These are phyloP conservation scores for Magnusiomyces sp. DNA, from an alignment of 1,139 yeast species.

Conservation along the genomic window DNA sequence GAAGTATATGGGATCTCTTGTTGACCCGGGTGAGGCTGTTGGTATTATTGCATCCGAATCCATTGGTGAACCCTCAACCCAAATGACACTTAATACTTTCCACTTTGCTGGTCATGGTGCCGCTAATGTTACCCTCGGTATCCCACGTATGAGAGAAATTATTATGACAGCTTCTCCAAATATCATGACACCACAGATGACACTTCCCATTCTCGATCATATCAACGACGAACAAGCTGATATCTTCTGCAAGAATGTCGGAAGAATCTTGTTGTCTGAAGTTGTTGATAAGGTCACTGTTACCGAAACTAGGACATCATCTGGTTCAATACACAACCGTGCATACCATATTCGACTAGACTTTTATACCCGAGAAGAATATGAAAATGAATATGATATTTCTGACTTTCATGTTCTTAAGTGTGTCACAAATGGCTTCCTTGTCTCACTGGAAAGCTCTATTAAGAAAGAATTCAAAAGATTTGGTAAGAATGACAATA, in stretches of 20 bases:
- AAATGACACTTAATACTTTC: conserved; percentile 98
- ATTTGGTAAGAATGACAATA: conserved; percentile 59
- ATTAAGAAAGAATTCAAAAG: conserved; percentile 77
- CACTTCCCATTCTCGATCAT: conserved; percentile 71
- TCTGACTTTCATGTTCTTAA: conserved; percentile 69
- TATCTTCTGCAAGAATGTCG: conserved; percentile 84
- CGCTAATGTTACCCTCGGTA: conserved; percentile 98
- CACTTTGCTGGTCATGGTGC: conserved; percentile 99
- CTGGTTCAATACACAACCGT: conserved; percentile 47
- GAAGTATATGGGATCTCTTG: conserved; percentile 92
- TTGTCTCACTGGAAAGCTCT: conserved; percentile 59
- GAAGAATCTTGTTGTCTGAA: conserved; percentile 79
- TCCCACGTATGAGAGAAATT: conserved; percentile 99
- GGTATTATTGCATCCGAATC: conserved; percentile 98
- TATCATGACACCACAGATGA: conserved; percentile 97
- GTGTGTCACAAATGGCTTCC: conserved; percentile 57
- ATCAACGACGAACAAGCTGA: conserved; percentile 84
- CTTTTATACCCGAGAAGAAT: conserved; percentile 71
- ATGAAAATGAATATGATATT: conserved; percentile 82
- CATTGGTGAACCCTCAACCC: conserved; percentile 98
- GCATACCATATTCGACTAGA: conserved; percentile 65
- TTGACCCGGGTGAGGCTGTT: conserved; percentile 96
- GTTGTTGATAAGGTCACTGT: conserved; percentile 79
- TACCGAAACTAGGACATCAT: conserved; percentile 54
- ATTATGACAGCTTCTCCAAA: conserved; percentile 97